Evolutionary conservation across 352 stramenopile genomes (phyloP).

Genomic region (Peronospora belbahrii): DNA sequence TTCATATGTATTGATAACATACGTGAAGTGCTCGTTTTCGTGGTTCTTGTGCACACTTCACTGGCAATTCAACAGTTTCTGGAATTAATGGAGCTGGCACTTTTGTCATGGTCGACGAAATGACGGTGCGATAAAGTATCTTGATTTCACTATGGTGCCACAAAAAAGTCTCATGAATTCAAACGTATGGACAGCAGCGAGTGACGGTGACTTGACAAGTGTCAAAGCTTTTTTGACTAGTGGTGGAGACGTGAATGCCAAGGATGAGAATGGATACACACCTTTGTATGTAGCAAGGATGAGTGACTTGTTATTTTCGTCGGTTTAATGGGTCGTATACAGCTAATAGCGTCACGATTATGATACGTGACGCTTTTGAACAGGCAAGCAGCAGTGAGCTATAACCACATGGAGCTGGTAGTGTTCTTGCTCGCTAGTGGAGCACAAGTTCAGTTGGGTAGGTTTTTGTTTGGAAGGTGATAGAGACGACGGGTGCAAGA

Average conservation of each 20-base stretch:
- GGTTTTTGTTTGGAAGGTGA: no score
- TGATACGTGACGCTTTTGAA: slow-evolving; percentile 10
- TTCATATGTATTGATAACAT: not conserved
- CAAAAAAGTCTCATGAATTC: no score
- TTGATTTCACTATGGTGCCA: not conserved
- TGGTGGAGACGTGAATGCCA: slow-evolving; percentile 40
- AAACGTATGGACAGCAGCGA: slow-evolving; percentile 59
- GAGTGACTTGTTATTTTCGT: not conserved
- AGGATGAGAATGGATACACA: slow-evolving; percentile 67
- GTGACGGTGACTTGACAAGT: slow-evolving; percentile 49
- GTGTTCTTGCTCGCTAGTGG: slow-evolving; percentile 40
- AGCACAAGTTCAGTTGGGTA: slow-evolving; percentile 36
- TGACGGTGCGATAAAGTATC: no score
- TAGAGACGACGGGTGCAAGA: no score
- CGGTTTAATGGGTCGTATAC: no score
- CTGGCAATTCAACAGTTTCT: not conserved
- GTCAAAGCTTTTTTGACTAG: slow-evolving; percentile 39
- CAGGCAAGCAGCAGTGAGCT: slow-evolving; percentile 63
- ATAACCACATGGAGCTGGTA: slow-evolving; percentile 55
- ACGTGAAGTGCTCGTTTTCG: slow-evolving; percentile 40
- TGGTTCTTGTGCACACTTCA: slow-evolving; percentile 13
- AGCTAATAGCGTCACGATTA: no score
- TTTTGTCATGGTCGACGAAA: not conserved
- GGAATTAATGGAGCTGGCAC: not conserved
- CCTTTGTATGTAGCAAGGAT: slow-evolving; percentile 36